Base-by-base conservation (phyloP, 495 filamentous ascomycete genomes). In the Aspergillus indologenus region DNA sequence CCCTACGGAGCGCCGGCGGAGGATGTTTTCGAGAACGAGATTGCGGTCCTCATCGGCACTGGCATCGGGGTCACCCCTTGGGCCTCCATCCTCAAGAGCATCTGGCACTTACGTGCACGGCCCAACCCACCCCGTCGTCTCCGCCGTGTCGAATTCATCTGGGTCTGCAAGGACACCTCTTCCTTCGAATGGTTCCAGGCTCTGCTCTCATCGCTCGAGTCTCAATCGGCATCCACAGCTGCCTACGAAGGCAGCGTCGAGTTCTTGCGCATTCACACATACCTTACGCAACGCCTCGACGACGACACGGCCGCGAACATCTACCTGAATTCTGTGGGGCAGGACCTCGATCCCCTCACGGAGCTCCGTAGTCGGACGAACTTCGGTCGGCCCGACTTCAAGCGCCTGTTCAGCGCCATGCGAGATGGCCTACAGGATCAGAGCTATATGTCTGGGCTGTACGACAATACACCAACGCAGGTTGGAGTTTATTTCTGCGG, bases 181-280 rank as follows among this genome's bases (percentile, higher is more conserved):
- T 96, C 93, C 0, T 98, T 98, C 70, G 94, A 98, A 76, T 98
- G 94, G 94, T 98, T 98, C 78, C 95, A 98, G 71, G 87, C 87
- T 12, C 87, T 98, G 4, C 84, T 98, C 12, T 90, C 88, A 5
- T 92, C 89, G 0, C 87, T 99, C n/a, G 94, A 99, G 67, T 78
- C 85, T 31, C 94, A 99, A 68, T 89, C 85, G 40, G 81, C 87
- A 51, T 81, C 82, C 48, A 83, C 84, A 0, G 89, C 89, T 24
- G 76, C 80, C 12, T 81, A 82, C 45, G 87, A 90, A 43, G 81
- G 80, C 29, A 84, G 83, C 29, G 78, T 85, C 1, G 92, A 97
- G 65, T 99, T 99, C 84, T 81, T 99, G 64, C 89, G 91, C 66
- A 99, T 99, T 63, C 94, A 98, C 77, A 98, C 92, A 2, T 99